Percentiles rank a stretch among this genome's conserved stretches.
Evolutionary conservation across 345 rosid species (phyloP).

Genomic region (Hibiscus trionum): DNA sequence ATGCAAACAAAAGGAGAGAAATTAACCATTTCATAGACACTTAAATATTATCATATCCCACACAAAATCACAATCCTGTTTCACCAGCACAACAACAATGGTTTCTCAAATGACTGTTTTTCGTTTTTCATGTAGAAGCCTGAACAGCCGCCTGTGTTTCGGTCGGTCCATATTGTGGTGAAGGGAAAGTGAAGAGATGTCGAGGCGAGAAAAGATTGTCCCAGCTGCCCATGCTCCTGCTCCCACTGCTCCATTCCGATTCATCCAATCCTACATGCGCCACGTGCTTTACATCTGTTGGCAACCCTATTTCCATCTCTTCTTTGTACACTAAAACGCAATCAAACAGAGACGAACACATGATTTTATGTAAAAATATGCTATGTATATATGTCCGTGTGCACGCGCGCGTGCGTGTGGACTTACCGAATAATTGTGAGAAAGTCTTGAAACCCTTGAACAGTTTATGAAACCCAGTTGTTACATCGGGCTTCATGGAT

Average conservation of each 20-base stretch:
- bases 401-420: neutral
- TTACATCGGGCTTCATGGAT: conserved; percentile 34
- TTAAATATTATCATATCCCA: too few relatives aligned
- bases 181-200: neutral
- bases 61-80: too few relatives aligned
- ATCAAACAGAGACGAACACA: too few relatives aligned
- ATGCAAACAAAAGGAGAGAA: too few relatives aligned
- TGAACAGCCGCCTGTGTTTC: conserved; percentile 3
- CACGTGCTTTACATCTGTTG: conserved; percentile 74
- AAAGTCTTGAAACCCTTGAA: conserved; percentile 54
- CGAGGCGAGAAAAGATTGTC: neutral
- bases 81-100: too few relatives aligned
- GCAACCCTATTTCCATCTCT: conserved; percentile 13
- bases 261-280: conserved; percentile 62
- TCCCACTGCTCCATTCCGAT: neutral
- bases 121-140: neutral
- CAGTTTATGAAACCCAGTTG: conserved; percentile 48
- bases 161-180: conserved; percentile 8
- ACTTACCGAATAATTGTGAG: conserved; percentile 55
- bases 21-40: too few relatives aligned
- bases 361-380: too few relatives aligned
- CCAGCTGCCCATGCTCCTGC: neutral
- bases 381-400: too few relatives aligned
- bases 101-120: too few relatives aligned
- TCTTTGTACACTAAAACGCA: neutral